Conservation (phyloP, 2,329 filamentous ascomycete genomes). For the Phaeosphaeria sp. region DNA sequence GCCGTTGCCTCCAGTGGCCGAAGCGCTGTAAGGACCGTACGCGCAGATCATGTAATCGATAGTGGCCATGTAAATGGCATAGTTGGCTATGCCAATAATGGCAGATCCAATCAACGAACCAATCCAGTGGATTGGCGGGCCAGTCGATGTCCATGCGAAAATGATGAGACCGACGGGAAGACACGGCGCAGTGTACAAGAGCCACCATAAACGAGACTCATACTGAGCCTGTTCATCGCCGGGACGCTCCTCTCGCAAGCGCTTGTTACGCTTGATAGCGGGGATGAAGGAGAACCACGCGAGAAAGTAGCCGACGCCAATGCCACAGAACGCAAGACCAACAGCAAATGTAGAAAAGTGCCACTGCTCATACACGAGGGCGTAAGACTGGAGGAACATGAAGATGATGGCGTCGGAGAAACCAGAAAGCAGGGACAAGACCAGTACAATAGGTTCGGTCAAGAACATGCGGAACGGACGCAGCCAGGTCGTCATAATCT, state of each 20-base stretch:
- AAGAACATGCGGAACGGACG: slow-evolving; percentile 75
- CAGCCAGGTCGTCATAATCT: slow-evolving; percentile 59
- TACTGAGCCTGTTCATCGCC: slow-evolving; percentile 42
- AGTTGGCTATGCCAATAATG: slow-evolving; percentile 75
- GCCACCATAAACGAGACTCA: slow-evolving; percentile 67
- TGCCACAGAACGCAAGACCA: slow-evolving; percentile 68
- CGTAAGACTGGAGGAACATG: slow-evolving; percentile 76
- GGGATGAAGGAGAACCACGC: slow-evolving; percentile 68
- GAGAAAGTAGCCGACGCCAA: slow-evolving; percentile 67
- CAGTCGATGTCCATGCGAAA: slow-evolving; percentile 73
- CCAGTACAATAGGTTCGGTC: slow-evolving; percentile 76
- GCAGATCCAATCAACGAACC: slow-evolving; percentile 69
- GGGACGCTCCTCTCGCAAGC: slow-evolving; percentile 35
- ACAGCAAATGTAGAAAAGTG: slow-evolving; percentile 63
- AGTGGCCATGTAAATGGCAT: slow-evolving; percentile 77
- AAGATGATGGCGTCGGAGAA: slow-evolving; percentile 81
- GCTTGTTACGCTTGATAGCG: slow-evolving; percentile 50
- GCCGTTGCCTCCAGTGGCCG: slow-evolving; percentile 78
- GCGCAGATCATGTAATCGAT: slow-evolving; percentile 82
- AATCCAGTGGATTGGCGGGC: slow-evolving; percentile 72
- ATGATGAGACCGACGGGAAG: slow-evolving; percentile 73
- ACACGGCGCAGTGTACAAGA: slow-evolving; percentile 67
- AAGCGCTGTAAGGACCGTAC: slow-evolving; percentile 76
- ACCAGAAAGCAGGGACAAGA: slow-evolving; percentile 73
- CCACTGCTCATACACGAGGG: slow-evolving; percentile 73